Base-by-base conservation (phyloP, 176 grass and related monocot species). In the Oryza punctata region DNA sequence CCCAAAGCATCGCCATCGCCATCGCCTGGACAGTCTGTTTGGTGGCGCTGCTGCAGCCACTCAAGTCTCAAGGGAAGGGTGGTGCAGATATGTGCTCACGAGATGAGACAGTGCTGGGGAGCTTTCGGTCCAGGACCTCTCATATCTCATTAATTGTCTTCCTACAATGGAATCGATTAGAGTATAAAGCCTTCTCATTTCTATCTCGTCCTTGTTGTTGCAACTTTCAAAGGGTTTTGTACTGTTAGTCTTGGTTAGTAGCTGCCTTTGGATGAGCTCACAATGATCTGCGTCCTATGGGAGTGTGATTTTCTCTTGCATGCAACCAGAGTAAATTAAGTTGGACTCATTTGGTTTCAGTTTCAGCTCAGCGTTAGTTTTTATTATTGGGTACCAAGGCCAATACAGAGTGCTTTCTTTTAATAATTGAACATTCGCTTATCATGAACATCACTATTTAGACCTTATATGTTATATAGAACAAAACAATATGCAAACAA, bases 91-190 rank as follows among this genome's bases (percentile, higher is more conserved):
- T 35, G 47, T 26, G 6, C 27, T 71, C 74, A 71, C 75, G 67
- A n/a, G 67, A 67, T 30, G 52, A 64, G 19, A 21, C 3, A 25
- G 61, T 60, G 45, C 30, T 26, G 44, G 54, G 77, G 85, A 45
- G 64, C 38, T 45, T 5, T 13, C 30, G 14, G 28, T 18, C 12
- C 45, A n/a, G 68, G 14, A n/a, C 69, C 27, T 88, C 23, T 65
- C 70, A 24, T 50, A 44, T 75, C 63, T 72, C 80, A 30, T 57
- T 78, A 40, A 83, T 72, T 74, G 24, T 38, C 37, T 23, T 54
- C 29, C 35, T 63, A 50, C 15, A 11, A 52, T 71, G 30, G 46
- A 64, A 10, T 80, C 68, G 21, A 8, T 21, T 19, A 26, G 25
- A 71, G 33, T 11, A 37, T 18, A 3, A 7, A 21, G 12, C 32